A percentile compares a stretch with the other conserved stretches of the same genome.
Evolutionary conservation across 768 basidiomycete species (phyloP).

Genomic region (Tylopilus plumbeoviolaceoides): DNA sequence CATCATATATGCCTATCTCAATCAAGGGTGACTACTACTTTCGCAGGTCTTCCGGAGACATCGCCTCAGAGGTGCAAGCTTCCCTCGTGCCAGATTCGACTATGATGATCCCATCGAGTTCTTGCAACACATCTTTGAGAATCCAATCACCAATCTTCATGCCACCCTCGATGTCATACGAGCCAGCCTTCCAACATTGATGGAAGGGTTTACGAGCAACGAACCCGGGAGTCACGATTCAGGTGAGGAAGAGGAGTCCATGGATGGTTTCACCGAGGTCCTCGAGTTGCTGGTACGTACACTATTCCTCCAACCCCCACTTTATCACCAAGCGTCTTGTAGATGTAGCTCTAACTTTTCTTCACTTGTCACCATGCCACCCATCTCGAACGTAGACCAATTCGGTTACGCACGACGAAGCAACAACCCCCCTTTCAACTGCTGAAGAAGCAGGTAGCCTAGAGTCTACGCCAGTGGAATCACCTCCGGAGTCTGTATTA

Average conservation of each 20-base stretch:
- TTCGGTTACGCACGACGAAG: slow-evolving; percentile 5
- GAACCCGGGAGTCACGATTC: slow-evolving; percentile 28
- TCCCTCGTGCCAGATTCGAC: slow-evolving; percentile 27
- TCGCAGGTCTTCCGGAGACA: slow-evolving; percentile 25
- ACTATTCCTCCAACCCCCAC: slow-evolving; percentile 14
- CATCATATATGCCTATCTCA: slow-evolving; percentile 31
- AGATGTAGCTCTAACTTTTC: slow-evolving; percentile 30
- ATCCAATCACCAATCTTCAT: slow-evolving; percentile 43
- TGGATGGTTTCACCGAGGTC: slow-evolving; percentile 8
- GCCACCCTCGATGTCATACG: slow-evolving; percentile 34
- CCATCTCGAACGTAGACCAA: slow-evolving; percentile 15
- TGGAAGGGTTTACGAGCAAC: slow-evolving; percentile 19
- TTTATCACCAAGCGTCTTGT: slow-evolving; percentile 25
- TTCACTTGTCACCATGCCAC: slow-evolving; percentile 15
- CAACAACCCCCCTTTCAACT: neutral
- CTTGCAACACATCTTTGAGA: slow-evolving; percentile 48
- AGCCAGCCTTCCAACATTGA: slow-evolving; percentile 30
- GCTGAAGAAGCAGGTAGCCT: neutral
- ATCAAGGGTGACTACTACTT: slow-evolving; percentile 6
- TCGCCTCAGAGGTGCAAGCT: slow-evolving; percentile 16
- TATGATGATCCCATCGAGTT: slow-evolving; percentile 35
- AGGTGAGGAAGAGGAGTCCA: slow-evolving; percentile 28
- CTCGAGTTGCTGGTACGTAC: slow-evolving; percentile 26
- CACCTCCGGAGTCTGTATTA: neutral
- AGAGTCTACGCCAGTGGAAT: slow-evolving; percentile 3